phyloP scores from a whole-genome alignment of 1,284 basidiomycete species.

The Cutaneotrichosporon sp. region DNA sequence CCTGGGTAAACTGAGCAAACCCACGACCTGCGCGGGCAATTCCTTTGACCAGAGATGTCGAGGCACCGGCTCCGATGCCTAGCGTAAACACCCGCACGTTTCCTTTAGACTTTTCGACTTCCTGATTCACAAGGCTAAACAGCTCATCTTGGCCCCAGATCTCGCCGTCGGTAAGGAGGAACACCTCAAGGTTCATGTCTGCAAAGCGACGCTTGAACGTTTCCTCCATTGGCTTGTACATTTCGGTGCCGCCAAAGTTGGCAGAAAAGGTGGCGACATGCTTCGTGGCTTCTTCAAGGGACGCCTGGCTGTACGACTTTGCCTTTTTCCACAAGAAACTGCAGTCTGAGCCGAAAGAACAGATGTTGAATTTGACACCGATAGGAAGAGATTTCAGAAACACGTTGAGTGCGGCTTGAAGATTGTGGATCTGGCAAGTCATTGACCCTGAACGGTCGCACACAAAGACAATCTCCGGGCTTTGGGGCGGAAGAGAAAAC shows the following conservation, averaged over 20 bases:
- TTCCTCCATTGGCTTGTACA: conserved; percentile 17
- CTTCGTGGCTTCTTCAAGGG: conserved; percentile 18
- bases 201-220: conserved; percentile 18
- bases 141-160: conserved; percentile 22
- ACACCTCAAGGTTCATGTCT: conserved; percentile 23
- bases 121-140: conserved; percentile 9
- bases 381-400: conserved; percentile 25
- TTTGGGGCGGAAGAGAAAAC: conserved; percentile 5
- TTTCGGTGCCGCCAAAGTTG: conserved; percentile 28
- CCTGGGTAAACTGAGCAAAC: conserved; percentile 9
- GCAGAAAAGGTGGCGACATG: conserved; percentile 20
- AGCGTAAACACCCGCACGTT: conserved; percentile 26
- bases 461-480: conserved; percentile 29
- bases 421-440: conserved; percentile 17
- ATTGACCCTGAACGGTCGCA: conserved; percentile 30
- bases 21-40: conserved; percentile 13
- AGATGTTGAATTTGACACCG: conserved; percentile 26
- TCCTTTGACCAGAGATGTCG: conserved; percentile 13
- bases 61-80: conserved; percentile 23
- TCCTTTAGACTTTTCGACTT: conserved; percentile 4
- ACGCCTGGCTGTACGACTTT: conserved; percentile 5
- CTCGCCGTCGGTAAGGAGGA: conserved; percentile 33
- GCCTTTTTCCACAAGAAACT: conserved; percentile 13
- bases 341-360: conserved; percentile 19
- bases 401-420: conserved; percentile 14